Evolutionary conservation across 2,329 filamentous ascomycete genomes (phyloP).

Genomic region (Aureobasidium mangrovei): DNA sequence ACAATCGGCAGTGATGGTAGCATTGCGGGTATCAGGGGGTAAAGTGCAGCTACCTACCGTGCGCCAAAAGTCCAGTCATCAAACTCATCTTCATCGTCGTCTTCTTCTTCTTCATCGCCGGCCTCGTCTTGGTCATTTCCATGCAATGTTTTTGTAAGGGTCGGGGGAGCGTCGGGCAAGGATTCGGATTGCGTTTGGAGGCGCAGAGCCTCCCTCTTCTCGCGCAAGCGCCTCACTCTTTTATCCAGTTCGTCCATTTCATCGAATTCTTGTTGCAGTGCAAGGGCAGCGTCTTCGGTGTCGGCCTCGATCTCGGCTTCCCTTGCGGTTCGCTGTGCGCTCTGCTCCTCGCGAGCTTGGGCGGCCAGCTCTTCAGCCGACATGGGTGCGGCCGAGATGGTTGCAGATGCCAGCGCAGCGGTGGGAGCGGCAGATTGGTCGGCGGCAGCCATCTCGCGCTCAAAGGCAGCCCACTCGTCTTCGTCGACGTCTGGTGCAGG

Average conservation of each 20-base stretch:
- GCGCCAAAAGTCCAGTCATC: constrained; percentile 21
- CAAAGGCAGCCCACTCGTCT: constrained; percentile 78
- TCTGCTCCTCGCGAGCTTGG: constrained; percentile 37
- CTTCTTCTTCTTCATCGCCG: constrained; percentile 19
- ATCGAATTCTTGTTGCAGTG: constrained; percentile 41
- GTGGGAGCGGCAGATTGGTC: constrained; percentile 20
- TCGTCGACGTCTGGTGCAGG: constrained; percentile 48
- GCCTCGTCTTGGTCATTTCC: background rate
- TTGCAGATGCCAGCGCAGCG: constrained; percentile 25
- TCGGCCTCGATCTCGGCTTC: constrained; percentile 41
- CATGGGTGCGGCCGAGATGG: constrained; percentile 39
- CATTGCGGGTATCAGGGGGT: constrained; percentile 9
- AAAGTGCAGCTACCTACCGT: constrained; percentile 5
- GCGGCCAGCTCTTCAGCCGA: constrained; percentile 39
- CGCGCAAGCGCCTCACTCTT: constrained; percentile 35
- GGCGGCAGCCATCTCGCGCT: constrained; percentile 61
- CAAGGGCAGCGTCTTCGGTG: constrained; percentile 38
- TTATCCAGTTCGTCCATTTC: constrained; percentile 42
- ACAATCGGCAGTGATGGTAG: background rate
- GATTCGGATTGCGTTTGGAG: constrained; percentile 13
- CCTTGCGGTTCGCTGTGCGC: constrained; percentile 31
- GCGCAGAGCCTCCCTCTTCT: constrained; percentile 37
- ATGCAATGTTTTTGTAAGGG: background rate
- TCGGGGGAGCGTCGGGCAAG: background rate
- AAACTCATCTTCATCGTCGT: constrained; percentile 18